Base-by-base conservation (phyloP, 768 basidiomycete species). In the Russula vinacea region DNA sequence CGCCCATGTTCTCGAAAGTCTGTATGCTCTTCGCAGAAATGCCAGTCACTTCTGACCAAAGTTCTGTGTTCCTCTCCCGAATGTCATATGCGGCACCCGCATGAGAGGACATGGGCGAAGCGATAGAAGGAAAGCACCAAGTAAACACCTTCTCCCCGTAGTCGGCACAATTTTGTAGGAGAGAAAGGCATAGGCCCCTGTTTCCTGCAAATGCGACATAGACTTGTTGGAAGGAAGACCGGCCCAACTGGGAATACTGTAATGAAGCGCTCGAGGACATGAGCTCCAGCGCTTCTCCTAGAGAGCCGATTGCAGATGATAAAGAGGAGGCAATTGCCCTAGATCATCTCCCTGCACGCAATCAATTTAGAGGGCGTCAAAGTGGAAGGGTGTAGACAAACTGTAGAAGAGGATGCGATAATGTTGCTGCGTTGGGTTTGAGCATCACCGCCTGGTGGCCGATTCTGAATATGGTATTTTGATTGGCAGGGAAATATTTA, bases 351-450 rank as follows among this genome's bases (percentile, higher is more conserved):
- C n/a, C 56, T 57, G 26, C 45, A 10, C 9, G 29, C 11, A 24
- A 26, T 40, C 22, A 33, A 57, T 29, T 8, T 19, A 8, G 32
- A 32, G n/a, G 19, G 13, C 32, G 3, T 8, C 37, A 22, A 26
- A 0, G 35, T 19, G 17, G 40, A 29, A 32, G 17, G 17, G 11
- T 32, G 44, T 45, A 13, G n/a, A 44, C 56, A 22, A n/a, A 57
- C 56, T 1, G 39, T 44, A 17, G 53, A 24, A 8, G 5, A 26
- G 10, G 14, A 16, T 14, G 40, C 1, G 76, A 2, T 35, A 42
- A 8, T 17, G 40, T 42, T 42, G 40, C 40, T 13, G 40, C 13
- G 40, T 42, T 16, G 14, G 13, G 40, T 13, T 42, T 42, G 40
- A 17, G 8, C 40, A 42, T 42, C 13, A 16, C 40, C 14, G 5